Evolutionary conservation across 805 yeast genomes (phyloP), one percentile per base, ranked within the genome.

Genomic region (Schwanniomyces pseudopolymorphus): DNA sequence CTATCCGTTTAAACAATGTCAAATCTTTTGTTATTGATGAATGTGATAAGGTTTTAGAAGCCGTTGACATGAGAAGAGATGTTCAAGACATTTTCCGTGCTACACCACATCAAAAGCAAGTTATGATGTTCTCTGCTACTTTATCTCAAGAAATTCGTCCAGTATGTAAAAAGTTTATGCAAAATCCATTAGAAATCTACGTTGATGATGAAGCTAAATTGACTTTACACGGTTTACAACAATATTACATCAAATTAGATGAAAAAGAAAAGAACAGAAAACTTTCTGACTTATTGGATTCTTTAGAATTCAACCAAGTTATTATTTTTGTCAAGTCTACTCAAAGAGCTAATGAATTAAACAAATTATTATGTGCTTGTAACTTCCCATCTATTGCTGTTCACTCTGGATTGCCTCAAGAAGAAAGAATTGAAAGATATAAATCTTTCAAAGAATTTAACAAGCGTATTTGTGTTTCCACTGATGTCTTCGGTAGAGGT

Each of bases 401-500:
- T 45, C 98, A 92, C 72, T 87, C 96, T 51, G 95, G 89, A 60
- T 81, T 94, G 74, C 88, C 92, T 53, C 99, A 94, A 77, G 97
- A 89, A 69, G 97, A 92, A 77, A 91, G 99, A 81, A 94, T 94
- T 64, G 96, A 88, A 50, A 85, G 96, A 69, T 92, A 94, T 80
- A 90, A 88, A 75, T 84, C 89, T 52, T 92, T 92, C 81, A 92
- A 92, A 75, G 98, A 92, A 74, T 94, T 92, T 78, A 90, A 91
- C 81, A 91, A 90, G 79, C 90, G 99, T 77, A 94, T 92, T 64
- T 94, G 98, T 80, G 98, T 92, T 44, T 85, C 97, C 48, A 92
- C 99, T 49, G 99, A 92, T 75, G 97, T 92, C 44, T 92, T 92
- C 57, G 99, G 99, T 66, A 90, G 99, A 81, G 99, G 99, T 79